Evolutionary conservation across 2,329 filamentous ascomycete genomes (phyloP), one percentile per base, ranked within the genome.

Genomic region (Pseudogymnoascus pannorum): DNA sequence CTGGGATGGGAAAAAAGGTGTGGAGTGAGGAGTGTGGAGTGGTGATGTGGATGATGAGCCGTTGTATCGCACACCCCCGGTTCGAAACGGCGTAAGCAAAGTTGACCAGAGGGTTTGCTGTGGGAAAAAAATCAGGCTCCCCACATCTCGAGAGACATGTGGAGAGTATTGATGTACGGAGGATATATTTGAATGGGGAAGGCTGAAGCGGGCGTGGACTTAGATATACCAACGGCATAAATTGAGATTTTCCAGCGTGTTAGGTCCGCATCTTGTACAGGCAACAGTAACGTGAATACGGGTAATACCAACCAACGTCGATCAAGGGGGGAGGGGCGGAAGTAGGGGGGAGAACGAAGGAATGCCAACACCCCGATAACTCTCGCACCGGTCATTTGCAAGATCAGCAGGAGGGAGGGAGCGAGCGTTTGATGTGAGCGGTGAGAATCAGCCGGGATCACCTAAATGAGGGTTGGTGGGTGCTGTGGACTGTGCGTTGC

Each of bases 381-480:
- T 51, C 24, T 29, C 44, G 24, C 7, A 29, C 4, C 44, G 24
- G 44, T 54, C 44, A 54, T 54, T 54, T 16, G 44, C 44, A 54
- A 14, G 44, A 54, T 54, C 44, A 54, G 44, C 44, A 54, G n/a
- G 44, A 54, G 44, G n/a, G 44, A 54, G 44, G 44, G 44, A 54
- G 44, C 44, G 44, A 54, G 44, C 44, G 44, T 54, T 54, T 54
- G 44, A 54, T 54, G 44, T 54, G 44, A 54, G 44, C 44, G 44
- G 44, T 54, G 44, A 54, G 44, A 54, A 54, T 54, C 24, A 54
- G 44, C 44, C 24, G 24, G 44, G 44, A 29, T 54, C 16, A 54
- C 9, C 7, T 26, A 51, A 44, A 54, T 54, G 44, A 18, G 24
- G 44, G 44, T 51, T 9, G 38, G 44, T 54, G 44, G 44, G 26